Evolutionary conservation across 257 asterid species (phyloP).

Genomic region (Verbascum thapsus): DNA sequence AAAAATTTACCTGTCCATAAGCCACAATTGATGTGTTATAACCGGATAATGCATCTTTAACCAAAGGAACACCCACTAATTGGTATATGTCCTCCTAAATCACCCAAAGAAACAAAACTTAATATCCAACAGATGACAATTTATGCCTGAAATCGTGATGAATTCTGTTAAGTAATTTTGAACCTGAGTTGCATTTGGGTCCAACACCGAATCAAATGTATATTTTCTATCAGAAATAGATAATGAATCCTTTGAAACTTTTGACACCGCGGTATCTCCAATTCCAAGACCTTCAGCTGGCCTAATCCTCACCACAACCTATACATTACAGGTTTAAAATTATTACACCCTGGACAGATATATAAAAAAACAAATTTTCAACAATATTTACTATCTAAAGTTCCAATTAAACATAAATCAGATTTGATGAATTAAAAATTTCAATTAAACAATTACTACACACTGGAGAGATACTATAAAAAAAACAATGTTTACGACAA

Average conservation of each 20-base stretch:
- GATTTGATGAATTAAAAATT: too few species aligned
- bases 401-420: background rate
- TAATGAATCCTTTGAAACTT: conserved; percentile 66
- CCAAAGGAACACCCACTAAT: conserved; percentile 74
- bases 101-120: conserved; percentile 11
- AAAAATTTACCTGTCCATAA: conserved; percentile 85
- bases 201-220: conserved; percentile 70
- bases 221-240: conserved; percentile 60
- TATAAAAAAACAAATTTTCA: background rate
- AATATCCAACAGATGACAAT: background rate
- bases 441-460: background rate
- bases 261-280: conserved; percentile 53
- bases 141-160: background rate
- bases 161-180: conserved; percentile 25
- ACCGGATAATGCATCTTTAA: conserved; percentile 87
- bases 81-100: conserved; percentile 78
- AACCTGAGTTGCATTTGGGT: conserved; percentile 82
- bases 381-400: background rate
- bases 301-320: conserved; percentile 88
- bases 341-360: background rate
- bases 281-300: conserved; percentile 51
- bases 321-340: conserved; percentile 7
- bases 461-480: too few species aligned
- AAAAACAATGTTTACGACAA: too few species aligned
- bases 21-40: conserved; percentile 86